Evolutionary conservation across 2,329 filamentous ascomycete species (phyloP), one percentile per base, ranked within the genome.

Genomic region (Aureobasidium zeae): DNA sequence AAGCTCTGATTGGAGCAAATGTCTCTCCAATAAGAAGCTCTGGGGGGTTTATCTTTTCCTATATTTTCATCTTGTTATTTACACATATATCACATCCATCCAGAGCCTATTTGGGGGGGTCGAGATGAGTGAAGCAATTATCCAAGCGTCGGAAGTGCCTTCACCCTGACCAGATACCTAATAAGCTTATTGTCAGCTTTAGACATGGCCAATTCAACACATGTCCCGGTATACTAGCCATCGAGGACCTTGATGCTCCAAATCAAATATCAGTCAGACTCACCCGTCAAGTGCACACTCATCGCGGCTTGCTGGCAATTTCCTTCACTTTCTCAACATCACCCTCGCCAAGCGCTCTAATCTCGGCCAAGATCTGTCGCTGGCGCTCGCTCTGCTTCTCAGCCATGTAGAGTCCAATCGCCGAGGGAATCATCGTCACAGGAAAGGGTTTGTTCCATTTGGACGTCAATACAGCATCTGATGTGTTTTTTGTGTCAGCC

Each of bases 1-100:
- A 94, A 94, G 76, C 70, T 94, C 15, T 45, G 29, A 15, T 20
- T 3, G 6, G 11, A 15, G 7, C 10, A 13, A 16, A 4, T 28
- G 7, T 5, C 24, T 8, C 15, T 30, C 24, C 10, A 3, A 6
- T 31, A 2, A 9, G 25, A 39, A 19, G n/a, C n/a, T n/a, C n/a
- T n/a, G n/a, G n/a, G n/a, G n/a, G n/a, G n/a, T n/a, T n/a, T n/a
- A n/a, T n/a, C n/a, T n/a, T n/a, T n/a, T n/a, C n/a, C n/a, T n/a
- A n/a, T n/a, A n/a, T n/a, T n/a, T n/a, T n/a, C n/a, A n/a, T n/a
- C n/a, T n/a, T n/a, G n/a, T n/a, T n/a, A n/a, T n/a, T n/a, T n/a
- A n/a, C n/a, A n/a, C n/a, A n/a, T n/a, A n/a, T n/a, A n/a, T n/a
- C n/a, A n/a, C n/a, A n/a, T n/a, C n/a, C n/a, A n/a, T n/a, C n/a